A percentile compares a stretch with the other conserved stretches of the same genome.
These are phyloP conservation scores for Malus hybrid DNA, from an alignment of 331 rosid species.

Conservation along the genomic window DNA sequence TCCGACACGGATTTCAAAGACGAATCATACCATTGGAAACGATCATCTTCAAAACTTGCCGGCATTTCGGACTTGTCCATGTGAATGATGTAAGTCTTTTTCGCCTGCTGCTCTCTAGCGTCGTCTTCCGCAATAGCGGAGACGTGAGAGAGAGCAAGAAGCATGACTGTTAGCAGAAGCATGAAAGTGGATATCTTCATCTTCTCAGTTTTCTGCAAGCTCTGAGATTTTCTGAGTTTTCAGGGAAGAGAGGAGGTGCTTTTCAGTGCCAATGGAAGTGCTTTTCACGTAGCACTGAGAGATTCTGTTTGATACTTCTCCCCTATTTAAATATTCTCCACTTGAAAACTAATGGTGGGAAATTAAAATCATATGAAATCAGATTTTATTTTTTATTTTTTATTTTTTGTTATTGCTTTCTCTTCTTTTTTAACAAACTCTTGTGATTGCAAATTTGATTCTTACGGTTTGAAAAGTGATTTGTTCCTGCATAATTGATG, in stretches of 20 bases:
- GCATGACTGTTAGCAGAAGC: conserved; percentile 27
- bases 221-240: neutral
- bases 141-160: conserved; percentile 24
- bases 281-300: conserved; percentile 1
- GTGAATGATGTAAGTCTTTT: conserved; percentile 31
- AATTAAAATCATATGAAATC: neutral
- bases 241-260: neutral
- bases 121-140: conserved; percentile 28
- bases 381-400: too few species aligned
- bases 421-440: neutral
- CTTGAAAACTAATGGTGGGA: neutral
- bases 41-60: conserved; percentile 36
- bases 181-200: conserved; percentile 35
- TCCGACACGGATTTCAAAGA: conserved; percentile 62
- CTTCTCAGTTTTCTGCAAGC: conserved; percentile 12
- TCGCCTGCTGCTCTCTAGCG: conserved; percentile 17
- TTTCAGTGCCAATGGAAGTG: neutral
- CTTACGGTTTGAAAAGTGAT: neutral
- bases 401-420: neutral
- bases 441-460: neutral
- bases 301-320: neutral
- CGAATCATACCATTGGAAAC: conserved; percentile 58
- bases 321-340: neutral
- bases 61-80: conserved; percentile 52
- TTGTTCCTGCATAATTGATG: neutral